Percentiles rank a stretch among this genome's conserved stretches.
Conservation (phyloP, 2,329 filamentous ascomycete genomes). For the Monilinia fructicola region DNA sequence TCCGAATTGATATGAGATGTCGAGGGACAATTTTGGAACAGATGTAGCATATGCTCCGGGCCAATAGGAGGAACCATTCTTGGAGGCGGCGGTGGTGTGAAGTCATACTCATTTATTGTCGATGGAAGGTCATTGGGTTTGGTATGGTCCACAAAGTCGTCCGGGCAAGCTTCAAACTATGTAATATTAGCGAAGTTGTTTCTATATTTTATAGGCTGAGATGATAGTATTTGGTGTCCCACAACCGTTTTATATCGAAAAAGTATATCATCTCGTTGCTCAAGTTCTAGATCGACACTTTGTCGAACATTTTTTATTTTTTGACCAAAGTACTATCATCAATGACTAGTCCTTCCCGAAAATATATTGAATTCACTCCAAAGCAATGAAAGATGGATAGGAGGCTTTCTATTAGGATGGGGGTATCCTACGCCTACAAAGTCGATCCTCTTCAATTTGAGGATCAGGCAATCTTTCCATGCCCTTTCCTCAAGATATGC, state of each 20-base stretch:
- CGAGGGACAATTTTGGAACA: background rate
- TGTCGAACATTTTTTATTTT: background rate
- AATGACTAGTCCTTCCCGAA: too few relatives aligned
- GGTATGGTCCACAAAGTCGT: conserved; percentile 23
- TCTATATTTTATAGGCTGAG: background rate
- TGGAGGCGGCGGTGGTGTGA: conserved; percentile 22
- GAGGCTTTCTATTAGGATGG: background rate
- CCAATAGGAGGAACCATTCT: conserved; percentile 22
- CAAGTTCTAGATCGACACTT: background rate
- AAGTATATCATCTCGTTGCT: background rate
- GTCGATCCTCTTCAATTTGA: background rate
- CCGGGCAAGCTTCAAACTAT: conserved; percentile 18
- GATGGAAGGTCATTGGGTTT: conserved; percentile 23
- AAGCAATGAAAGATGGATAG: background rate
- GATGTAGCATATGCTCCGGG: background rate
- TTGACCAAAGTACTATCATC: background rate
- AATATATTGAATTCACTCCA: too few relatives aligned
- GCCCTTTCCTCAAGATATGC: background rate
- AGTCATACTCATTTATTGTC: conserved; percentile 26
- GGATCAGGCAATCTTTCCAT: background rate
- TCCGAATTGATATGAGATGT: background rate
- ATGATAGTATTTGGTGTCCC: background rate
- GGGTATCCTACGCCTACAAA: conserved; percentile 7
- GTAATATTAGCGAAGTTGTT: background rate
- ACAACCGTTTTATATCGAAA: background rate